These are phyloP conservation scores for Dryas alaskensis DNA, from an alignment of 306 rosid genomes.

Conservation along the genomic window DNA sequence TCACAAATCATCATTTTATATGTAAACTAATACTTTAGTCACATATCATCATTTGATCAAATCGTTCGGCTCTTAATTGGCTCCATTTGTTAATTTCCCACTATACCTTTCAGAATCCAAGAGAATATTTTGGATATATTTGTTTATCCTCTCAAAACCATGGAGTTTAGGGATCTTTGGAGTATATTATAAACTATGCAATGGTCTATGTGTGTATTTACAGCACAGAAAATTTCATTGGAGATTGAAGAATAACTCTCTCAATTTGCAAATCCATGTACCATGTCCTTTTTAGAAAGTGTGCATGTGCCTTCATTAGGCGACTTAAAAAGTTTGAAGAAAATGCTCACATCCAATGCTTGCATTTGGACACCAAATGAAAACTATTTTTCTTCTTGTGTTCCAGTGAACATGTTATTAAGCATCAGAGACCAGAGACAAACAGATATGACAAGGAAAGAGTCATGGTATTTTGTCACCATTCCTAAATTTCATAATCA, in stretches of 20 bases:
- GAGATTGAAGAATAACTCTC: constrained; percentile 23
- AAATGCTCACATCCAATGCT: constrained; percentile 25
- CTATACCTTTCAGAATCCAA: constrained; percentile 31
- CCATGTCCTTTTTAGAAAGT: constrained; percentile 52
- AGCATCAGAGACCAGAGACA: neutral
- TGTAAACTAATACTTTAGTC: constrained; percentile 24
- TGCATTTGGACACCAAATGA: neutral
- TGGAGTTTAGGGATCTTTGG: constrained; percentile 29
- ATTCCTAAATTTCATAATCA: neutral
- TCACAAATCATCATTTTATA: constrained; percentile 25
- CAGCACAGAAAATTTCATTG: neutral
- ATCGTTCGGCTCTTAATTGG: constrained; percentile 15
- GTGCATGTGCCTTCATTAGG: constrained; percentile 36
- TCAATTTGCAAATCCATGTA: constrained; percentile 20
- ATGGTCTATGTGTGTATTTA: constrained; percentile 6
- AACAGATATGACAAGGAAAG: constrained; percentile 6
- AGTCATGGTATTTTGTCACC: neutral
- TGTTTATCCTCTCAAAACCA: constrained; percentile 27
- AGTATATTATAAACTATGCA: constrained; percentile 12
- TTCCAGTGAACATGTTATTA: neutral
- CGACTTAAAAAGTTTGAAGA: constrained; percentile 23
- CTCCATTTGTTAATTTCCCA: constrained; percentile 19
- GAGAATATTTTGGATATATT: constrained; percentile 26
- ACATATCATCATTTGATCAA: constrained; percentile 25
- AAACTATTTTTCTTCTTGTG: neutral